Evolutionary conservation across 345 rosid species (phyloP).

Genomic region (Eucalyptus marginata): DNA sequence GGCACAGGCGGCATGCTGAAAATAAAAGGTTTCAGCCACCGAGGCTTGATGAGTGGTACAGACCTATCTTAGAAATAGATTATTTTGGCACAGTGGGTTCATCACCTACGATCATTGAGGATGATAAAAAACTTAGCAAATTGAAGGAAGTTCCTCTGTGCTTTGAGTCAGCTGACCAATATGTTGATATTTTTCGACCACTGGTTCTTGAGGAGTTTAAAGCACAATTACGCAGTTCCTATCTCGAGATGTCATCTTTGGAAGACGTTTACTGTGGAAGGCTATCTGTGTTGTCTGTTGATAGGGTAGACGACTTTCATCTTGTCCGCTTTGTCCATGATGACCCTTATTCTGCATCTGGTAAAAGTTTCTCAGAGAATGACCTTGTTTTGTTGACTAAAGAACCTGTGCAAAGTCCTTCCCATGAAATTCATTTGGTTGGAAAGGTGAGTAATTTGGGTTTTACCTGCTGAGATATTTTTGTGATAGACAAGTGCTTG

Average conservation of each 20-base stretch:
- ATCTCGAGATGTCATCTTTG: conserved; percentile 71
- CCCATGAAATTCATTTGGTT: conserved; percentile 56
- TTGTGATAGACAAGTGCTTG: background rate
- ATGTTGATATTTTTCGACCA: conserved; percentile 76
- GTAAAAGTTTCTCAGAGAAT: conserved; percentile 68
- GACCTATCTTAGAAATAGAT: conserved; percentile 74
- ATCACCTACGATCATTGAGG: conserved; percentile 31
- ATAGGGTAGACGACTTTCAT: conserved; percentile 94
- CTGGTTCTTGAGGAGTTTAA: conserved; percentile 93
- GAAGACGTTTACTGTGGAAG: conserved; percentile 68
- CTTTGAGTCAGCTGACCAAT: conserved; percentile 76
- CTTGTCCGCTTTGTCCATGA: conserved; percentile 90
- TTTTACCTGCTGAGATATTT: background rate
- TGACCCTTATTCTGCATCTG: conserved; percentile 35
- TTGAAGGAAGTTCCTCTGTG: conserved; percentile 82
- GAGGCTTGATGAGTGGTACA: conserved; percentile 92
- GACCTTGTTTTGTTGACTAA: conserved; percentile 87
- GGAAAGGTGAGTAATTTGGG: conserved; percentile 60
- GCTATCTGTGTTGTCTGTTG: conserved; percentile 80
- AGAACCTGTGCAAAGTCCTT: conserved; percentile 46
- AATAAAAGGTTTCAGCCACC: conserved; percentile 79
- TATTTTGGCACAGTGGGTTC: conserved; percentile 67
- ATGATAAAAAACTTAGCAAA: conserved; percentile 19
- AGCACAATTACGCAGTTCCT: conserved; percentile 83
- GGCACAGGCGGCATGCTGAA: conserved; percentile 39